A percentile compares a stretch with the other conserved stretches of the same genome.
These are phyloP conservation scores for Chaetothyriales sp. DNA, from an alignment of 2,329 filamentous ascomycete species.

Conservation along the genomic window DNA sequence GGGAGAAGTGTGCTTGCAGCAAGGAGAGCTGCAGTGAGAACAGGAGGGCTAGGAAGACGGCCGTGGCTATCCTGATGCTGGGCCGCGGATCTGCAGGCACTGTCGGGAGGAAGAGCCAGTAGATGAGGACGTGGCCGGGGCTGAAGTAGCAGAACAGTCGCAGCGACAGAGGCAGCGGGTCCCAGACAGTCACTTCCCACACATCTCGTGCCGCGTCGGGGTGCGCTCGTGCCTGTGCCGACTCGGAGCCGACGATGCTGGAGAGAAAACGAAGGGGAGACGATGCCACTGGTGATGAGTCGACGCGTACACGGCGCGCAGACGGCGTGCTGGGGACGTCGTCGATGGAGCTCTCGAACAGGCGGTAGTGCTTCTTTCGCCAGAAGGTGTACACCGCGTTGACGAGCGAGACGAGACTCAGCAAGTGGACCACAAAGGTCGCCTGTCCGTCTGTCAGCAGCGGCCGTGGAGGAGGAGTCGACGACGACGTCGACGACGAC, in stretches of 20 bases:
- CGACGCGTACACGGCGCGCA: conserved; percentile 73
- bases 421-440: conserved; percentile 54
- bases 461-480: no score
- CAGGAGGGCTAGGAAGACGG: conserved; percentile 59
- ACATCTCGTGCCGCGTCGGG: conserved; percentile 73
- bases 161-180: conserved; percentile 72
- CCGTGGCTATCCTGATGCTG: conserved; percentile 73
- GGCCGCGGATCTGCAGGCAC: conserved; percentile 61
- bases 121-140: conserved; percentile 81
- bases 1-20: conserved; percentile 60
- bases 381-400: conserved; percentile 76
- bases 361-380: conserved; percentile 70
- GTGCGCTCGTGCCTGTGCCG: conserved; percentile 70
- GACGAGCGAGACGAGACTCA: conserved; percentile 51
- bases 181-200: conserved; percentile 91
- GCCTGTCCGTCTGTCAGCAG: conserved; percentile 35
- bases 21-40: conserved; percentile 65
- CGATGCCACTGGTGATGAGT: conserved; percentile 63
- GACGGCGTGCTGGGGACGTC: conserved; percentile 64
- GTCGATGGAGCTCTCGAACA: conserved; percentile 81
- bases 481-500: neutral
- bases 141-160: conserved; percentile 83
- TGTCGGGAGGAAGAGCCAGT: conserved; percentile 76
- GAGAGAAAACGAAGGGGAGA: conserved; percentile 68
- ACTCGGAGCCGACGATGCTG: conserved; percentile 51